phyloP scores from a whole-genome alignment of 306 rosid genomes.

The Cicer arietinum region DNA sequence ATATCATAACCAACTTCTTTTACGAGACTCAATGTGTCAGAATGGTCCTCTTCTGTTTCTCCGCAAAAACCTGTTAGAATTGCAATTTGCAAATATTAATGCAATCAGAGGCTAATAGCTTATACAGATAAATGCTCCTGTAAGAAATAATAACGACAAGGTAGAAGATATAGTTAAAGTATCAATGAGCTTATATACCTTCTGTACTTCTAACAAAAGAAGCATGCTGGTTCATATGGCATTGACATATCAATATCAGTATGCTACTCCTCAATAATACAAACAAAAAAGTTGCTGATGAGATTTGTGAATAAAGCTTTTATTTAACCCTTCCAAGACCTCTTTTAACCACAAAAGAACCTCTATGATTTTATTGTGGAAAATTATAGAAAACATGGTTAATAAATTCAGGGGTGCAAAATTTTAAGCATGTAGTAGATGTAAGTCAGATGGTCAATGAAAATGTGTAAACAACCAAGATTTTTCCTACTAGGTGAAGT shows the following conservation, averaged over 20 bases:
- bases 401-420: slow-evolving; percentile 23
- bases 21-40: slow-evolving; percentile 71
- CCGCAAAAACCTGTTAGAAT: slow-evolving; percentile 85
- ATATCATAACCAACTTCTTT: slow-evolving; percentile 84
- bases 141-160: slow-evolving; percentile 15
- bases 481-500: not conserved
- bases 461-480: not conserved
- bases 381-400: slow-evolving; percentile 5
- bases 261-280: slow-evolving; percentile 26
- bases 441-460: slow-evolving; percentile 2
- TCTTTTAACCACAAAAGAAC: slow-evolving; percentile 17
- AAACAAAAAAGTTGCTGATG: slow-evolving; percentile 3
- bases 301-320: not conserved
- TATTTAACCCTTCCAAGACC: not conserved
- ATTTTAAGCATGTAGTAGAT: not conserved
- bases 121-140: not conserved
- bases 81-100: slow-evolving; percentile 42
- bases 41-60: slow-evolving; percentile 91
- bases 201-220: slow-evolving; percentile 30
- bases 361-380: slow-evolving; percentile 4
- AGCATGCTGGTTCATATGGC: slow-evolving; percentile 23
- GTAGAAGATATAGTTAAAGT: slow-evolving; percentile 18
- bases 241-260: slow-evolving; percentile 2
- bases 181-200: slow-evolving; percentile 22
- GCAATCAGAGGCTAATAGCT: slow-evolving; percentile 22